A percentile compares a stretch with the other conserved stretches of the same genome.
Conservation (phyloP, 768 basidiomycete genomes). For the Holtermanniella nyarrowii region DNA sequence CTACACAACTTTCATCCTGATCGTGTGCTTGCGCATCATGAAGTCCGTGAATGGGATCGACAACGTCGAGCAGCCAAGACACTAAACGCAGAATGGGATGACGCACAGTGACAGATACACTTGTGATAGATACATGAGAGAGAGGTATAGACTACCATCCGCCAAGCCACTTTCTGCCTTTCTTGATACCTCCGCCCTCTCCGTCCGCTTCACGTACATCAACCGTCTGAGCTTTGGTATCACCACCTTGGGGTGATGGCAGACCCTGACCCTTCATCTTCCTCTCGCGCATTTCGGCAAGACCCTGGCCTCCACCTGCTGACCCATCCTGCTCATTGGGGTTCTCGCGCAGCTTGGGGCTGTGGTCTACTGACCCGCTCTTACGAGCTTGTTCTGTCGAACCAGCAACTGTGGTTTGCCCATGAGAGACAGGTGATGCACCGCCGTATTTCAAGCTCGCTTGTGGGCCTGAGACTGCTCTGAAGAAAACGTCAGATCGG, state of each 20-base stretch:
- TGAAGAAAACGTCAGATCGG: background rate
- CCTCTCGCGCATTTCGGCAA: constrained; percentile 40
- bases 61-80: too few species aligned
- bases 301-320: constrained; percentile 31
- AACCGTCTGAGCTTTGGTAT: constrained; percentile 20
- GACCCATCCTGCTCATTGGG: constrained; percentile 33
- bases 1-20: constrained; percentile 25
- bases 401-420: constrained; percentile 29
- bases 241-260: constrained; percentile 32
- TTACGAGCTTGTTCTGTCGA: constrained; percentile 15
- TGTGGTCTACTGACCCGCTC: constrained; percentile 28
- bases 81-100: too few species aligned
- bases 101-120: too few species aligned
- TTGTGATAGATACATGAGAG: too few species aligned
- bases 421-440: constrained; percentile 14
- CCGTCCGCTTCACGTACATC: constrained; percentile 9
- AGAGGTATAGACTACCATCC: too few species aligned
- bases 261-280: constrained; percentile 35
- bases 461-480: constrained; percentile 15
- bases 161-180: constrained; percentile 16
- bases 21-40: too few species aligned
- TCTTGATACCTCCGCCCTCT: constrained; percentile 13
- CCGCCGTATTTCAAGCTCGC: constrained; percentile 28
- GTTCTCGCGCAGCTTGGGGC: constrained; percentile 20
- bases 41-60: too few species aligned